Evolutionary conservation across 2,329 filamentous ascomycete genomes (phyloP).

Genomic region (Didymellaceae sp.): DNA sequence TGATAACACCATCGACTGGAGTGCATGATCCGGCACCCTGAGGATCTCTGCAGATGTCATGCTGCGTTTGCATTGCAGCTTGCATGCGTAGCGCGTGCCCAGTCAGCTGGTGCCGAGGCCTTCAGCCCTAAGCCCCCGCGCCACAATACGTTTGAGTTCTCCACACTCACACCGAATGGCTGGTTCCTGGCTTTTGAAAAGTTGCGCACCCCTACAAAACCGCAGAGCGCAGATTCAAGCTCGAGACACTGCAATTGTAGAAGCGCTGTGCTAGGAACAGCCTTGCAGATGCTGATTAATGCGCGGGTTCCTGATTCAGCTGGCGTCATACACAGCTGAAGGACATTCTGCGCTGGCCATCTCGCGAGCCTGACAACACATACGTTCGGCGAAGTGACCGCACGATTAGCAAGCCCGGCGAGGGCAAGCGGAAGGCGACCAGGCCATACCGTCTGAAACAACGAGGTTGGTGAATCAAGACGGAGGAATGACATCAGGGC

Average conservation of each 20-base stretch:
- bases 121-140: slow-evolving; percentile 28
- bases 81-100: slow-evolving; percentile 21
- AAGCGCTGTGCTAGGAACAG: slow-evolving; percentile 7
- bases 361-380: slow-evolving; percentile 34
- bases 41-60: slow-evolving; percentile 43
- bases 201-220: slow-evolving; percentile 12
- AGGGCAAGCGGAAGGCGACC: slow-evolving; percentile 20
- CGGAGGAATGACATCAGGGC: slow-evolving; percentile 33
- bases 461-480: slow-evolving; percentile 10
- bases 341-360: slow-evolving; percentile 28
- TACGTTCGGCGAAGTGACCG: slow-evolving; percentile 20
- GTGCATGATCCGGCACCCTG: slow-evolving; percentile 29
- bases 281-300: slow-evolving; percentile 11
- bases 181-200: slow-evolving; percentile 40
- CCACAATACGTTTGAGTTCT: slow-evolving; percentile 37
- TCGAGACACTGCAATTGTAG: slow-evolving; percentile 8
- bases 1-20: slow-evolving; percentile 11
- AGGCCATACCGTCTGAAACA: slow-evolving; percentile 8
- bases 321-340: slow-evolving; percentile 24
- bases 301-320: slow-evolving; percentile 6
- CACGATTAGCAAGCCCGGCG: slow-evolving; percentile 12
- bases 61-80: slow-evolving; percentile 30
- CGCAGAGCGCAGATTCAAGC: slow-evolving; percentile 4
- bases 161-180: slow-evolving; percentile 27
- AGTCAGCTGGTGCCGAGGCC: slow-evolving; percentile 34